These are phyloP conservation scores for Trametes sanguinea DNA, from an alignment of 768 basidiomycete species.

Conservation along the genomic window DNA sequence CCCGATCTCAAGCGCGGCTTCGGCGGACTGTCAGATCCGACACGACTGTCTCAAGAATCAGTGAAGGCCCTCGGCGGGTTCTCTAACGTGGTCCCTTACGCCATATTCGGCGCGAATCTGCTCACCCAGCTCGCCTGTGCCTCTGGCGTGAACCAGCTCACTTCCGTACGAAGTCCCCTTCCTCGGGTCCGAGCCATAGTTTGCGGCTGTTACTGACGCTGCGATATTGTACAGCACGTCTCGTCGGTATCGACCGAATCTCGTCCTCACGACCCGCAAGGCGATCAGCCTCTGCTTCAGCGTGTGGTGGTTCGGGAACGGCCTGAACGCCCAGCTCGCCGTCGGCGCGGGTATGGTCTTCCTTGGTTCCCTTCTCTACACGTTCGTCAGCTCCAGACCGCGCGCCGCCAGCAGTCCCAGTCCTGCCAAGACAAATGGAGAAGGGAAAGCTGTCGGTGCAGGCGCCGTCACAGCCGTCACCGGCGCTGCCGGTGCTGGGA, in stretches of 20 bases:
- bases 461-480: too few species aligned
- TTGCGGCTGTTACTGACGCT: neutral
- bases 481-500: neutral
- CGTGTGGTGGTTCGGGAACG: conserved; percentile 83
- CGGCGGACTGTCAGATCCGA: conserved; percentile 43
- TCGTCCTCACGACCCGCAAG: conserved; percentile 79
- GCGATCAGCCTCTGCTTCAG: conserved; percentile 78
- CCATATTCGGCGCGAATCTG: conserved; percentile 64
- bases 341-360: conserved; percentile 77
- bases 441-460: neutral
- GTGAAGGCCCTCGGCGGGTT: conserved; percentile 1
- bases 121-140: conserved; percentile 80
- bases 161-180: conserved; percentile 55
- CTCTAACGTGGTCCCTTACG: conserved; percentile 46
- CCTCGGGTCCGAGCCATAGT: neutral
- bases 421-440: too few species aligned
- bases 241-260: conserved; percentile 81
- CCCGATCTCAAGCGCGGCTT: conserved; percentile 59
- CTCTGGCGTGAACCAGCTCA: conserved; percentile 77
- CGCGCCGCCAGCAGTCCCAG: neutral
- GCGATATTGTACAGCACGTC: conserved; percentile 49
- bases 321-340: conserved; percentile 65
- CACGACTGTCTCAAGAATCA: conserved; percentile 21
- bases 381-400: conserved; percentile 25
- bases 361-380: conserved; percentile 62